Conservation (phyloP, 495 filamentous ascomycete genomes). For the Neurospora hispaniola region DNA sequence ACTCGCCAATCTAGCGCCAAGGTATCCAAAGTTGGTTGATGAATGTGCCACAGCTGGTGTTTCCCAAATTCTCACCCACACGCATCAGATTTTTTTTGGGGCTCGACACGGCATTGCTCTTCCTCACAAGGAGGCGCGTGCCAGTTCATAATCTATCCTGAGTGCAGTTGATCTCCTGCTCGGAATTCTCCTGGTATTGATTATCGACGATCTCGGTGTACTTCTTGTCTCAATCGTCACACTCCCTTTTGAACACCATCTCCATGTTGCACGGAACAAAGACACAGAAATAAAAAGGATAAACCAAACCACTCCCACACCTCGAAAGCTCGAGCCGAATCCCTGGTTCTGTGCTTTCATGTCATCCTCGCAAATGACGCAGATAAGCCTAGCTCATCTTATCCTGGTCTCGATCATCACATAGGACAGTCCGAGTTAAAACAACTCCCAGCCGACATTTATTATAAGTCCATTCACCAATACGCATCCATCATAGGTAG, state of each 20-base stretch:
- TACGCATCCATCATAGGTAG: neutral
- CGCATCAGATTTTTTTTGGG: neutral
- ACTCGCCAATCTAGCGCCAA: neutral
- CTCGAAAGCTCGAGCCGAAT: slow-evolving; percentile 2
- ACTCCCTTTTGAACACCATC: neutral
- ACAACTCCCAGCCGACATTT: neutral
- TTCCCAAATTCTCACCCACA: neutral
- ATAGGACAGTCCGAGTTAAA: slow-evolving; percentile 20
- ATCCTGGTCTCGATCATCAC: slow-evolving; percentile 40
- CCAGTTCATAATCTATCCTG: neutral
- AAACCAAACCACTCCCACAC: slow-evolving; percentile 1
- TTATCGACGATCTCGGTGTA: neutral
- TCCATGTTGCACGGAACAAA: neutral
- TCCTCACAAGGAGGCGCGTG: neutral
- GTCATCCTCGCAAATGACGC: slow-evolving; percentile 34
- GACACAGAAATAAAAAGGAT: neutral
- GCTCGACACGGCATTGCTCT: neutral
- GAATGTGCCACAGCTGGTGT: neutral
- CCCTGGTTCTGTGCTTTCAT: neutral
- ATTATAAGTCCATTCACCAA: slow-evolving; percentile 5
- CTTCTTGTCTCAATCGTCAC: neutral
- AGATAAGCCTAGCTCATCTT: slow-evolving; percentile 43
- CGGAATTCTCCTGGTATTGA: neutral
- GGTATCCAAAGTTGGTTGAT: neutral
- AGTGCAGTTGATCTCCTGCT: neutral